Evolutionary conservation across 1,284 basidiomycete genomes (phyloP).

Genomic region (Irpex sp.): DNA sequence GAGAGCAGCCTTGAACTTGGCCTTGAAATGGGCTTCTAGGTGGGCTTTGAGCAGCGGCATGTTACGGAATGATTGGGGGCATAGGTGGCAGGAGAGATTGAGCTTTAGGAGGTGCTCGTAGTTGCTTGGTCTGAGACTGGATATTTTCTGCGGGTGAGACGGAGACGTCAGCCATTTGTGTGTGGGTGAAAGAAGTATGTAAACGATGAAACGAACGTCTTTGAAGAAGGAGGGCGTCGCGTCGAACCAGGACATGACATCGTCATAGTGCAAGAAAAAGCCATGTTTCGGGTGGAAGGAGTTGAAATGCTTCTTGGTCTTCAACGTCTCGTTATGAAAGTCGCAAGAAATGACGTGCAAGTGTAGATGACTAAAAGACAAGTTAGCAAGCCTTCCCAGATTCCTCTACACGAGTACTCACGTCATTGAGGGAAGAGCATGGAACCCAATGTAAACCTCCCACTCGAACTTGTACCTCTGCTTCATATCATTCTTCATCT

Average conservation of each 20-base stretch:
- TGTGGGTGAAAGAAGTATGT: too few species aligned
- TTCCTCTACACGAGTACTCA: constrained; percentile 32
- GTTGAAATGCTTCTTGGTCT: constrained; percentile 93
- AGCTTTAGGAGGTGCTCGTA: constrained; percentile 72
- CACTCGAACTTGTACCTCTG: constrained; percentile 76
- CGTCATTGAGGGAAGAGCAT: constrained; percentile 79
- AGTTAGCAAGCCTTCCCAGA: neutral
- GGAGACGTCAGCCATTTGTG: too few species aligned
- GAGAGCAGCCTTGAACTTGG: constrained; percentile 26
- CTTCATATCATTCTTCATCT: constrained; percentile 82
- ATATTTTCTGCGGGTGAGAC: constrained; percentile 41
- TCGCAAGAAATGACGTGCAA: constrained; percentile 88
- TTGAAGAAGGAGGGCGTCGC: constrained; percentile 49
- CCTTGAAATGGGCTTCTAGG: constrained; percentile 58
- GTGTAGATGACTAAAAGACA: constrained; percentile 68
- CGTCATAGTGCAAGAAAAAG: constrained; percentile 80
- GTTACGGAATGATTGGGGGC: constrained; percentile 57
- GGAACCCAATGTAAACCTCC: constrained; percentile 83
- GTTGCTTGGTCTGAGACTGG: constrained; percentile 38
- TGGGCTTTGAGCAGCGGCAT: constrained; percentile 79
- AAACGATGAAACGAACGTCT: constrained; percentile 36
- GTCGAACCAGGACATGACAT: constrained; percentile 77
- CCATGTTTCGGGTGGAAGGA: constrained; percentile 87
- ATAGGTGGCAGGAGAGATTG: constrained; percentile 67
- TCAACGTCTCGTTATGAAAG: constrained; percentile 70